phyloP scores from a whole-genome alignment of 192 early-diverging fungal species.

The Backusella psychrophila region DNA sequence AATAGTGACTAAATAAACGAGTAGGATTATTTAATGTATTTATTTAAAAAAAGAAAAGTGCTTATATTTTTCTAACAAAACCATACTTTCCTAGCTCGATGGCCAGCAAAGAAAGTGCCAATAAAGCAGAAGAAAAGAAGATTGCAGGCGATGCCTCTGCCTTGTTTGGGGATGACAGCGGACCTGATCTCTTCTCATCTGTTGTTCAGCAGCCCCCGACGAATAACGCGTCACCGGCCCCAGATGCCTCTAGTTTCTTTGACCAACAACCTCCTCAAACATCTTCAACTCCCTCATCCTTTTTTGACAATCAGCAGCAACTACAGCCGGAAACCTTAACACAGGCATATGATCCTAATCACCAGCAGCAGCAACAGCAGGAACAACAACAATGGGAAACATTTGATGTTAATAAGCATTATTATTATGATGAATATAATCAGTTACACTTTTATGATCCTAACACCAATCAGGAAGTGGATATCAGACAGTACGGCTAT shows the following conservation, averaged over 20 bases:
- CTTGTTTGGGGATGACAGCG: constrained; percentile 14
- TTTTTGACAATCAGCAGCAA: constrained; percentile 6
- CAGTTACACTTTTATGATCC: constrained; percentile 37
- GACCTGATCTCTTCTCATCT: constrained; percentile 10
- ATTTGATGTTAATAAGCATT: constrained; percentile 36
- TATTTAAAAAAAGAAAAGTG: not conserved
- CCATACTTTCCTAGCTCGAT: not conserved
- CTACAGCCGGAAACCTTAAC: not conserved
- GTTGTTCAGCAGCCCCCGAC: not conserved
- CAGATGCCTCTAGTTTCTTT: constrained; percentile 4
- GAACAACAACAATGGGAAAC: constrained; percentile 4
- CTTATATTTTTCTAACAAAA: not conserved
- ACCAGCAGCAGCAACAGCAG: not conserved
- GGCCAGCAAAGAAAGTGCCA: constrained; percentile 1
- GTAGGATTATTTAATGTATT: not conserved
- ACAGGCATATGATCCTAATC: constrained; percentile 15
- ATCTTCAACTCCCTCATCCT: not conserved
- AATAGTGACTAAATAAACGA: not conserved
- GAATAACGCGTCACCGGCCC: not conserved
- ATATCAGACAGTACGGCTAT: constrained; percentile 27
- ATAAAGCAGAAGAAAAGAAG: not conserved
- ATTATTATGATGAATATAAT: constrained; percentile 37
- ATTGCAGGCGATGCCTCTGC: constrained; percentile 16
- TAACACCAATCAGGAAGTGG: constrained; percentile 29
- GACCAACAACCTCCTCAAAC: not conserved